Conservation (phyloP, 225 moss, liverwort and hornwort species). For the Polytrichum commune region DNA sequence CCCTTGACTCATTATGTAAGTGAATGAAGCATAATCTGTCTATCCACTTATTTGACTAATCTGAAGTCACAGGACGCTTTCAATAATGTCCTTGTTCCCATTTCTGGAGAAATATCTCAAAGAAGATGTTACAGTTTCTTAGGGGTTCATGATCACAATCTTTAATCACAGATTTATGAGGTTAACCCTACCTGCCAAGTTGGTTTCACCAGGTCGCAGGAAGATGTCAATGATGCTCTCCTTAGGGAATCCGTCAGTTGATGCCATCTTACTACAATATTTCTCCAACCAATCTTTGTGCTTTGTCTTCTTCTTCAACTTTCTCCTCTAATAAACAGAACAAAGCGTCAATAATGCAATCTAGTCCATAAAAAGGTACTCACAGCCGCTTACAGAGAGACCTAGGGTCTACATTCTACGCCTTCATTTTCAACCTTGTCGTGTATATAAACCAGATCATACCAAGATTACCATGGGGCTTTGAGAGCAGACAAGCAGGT, state of each 20-base stretch:
- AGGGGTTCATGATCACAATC: no score
- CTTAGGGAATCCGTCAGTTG: slow-evolving; percentile 40
- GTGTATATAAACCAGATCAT: not conserved
- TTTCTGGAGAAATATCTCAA: no score
- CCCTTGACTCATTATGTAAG: no score
- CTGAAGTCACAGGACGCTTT: no score
- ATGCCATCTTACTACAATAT: slow-evolving; percentile 31
- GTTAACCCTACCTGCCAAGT: slow-evolving; percentile 11
- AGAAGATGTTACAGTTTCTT: no score
- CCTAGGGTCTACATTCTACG: not conserved
- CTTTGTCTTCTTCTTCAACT: slow-evolving; percentile 16
- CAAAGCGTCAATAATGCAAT: not conserved
- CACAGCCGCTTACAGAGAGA: not conserved
- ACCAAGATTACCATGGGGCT: not conserved
- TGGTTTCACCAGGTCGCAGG: slow-evolving; percentile 20
- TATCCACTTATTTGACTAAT: no score
- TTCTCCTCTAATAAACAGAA: slow-evolving; percentile 23
- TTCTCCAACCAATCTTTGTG: slow-evolving; percentile 42
- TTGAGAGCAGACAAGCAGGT: not conserved
- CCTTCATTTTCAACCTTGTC: not conserved
- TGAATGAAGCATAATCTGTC: no score
- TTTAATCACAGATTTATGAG: not conserved
- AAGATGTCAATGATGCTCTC: slow-evolving; percentile 41
- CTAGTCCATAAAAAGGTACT: not conserved
- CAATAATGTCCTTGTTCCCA: no score